Base-by-base conservation (phyloP, 2,329 filamentous ascomycete genomes). In the Pleurostoma richardsiae region DNA sequence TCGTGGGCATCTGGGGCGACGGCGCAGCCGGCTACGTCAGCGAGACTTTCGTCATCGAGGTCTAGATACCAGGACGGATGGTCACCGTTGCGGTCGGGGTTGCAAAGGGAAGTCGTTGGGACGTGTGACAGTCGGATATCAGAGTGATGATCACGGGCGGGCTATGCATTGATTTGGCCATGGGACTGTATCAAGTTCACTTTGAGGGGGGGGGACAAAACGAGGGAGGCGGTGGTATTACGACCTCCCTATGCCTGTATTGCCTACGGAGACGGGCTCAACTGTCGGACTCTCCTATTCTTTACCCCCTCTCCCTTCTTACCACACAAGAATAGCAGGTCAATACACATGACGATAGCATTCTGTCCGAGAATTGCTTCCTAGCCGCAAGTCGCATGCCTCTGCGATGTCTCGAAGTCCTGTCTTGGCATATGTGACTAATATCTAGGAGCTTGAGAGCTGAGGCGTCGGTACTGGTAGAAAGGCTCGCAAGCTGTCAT, bases 1-100 rank as follows among this genome's bases (percentile, higher is more conserved):
- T 85, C 19, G 66, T 85, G 33, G 82, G 82, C 11, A 78, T 86
- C 56, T 86, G 82, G 49, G 41, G 49, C 26, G 47, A 49, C 27
- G 38, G 49, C 10, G 44, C 43, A 4, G 41, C 40, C 6, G 27
- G 44, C 11, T 51, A 47, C 30, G 42, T 44, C 33, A 36, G 42
- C 40, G 47, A 44, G 47, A 40, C 47, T 2, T 41, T 45, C 10
- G 44, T 50, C 43, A 40, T 40, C 28, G 47, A 36, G 33, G 33
- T 36, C 33, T 36, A 36, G n/a, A n/a, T 8, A 36, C 8, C 33
- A 8, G n/a, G 33, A 36, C 33, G 8, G 33, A 36, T 36, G 8
- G n/a, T 36, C 8, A 36, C n/a, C n/a, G 33, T 36, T 36, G 33
- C 8, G 33, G 33, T 8, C n/a, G 33, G 33, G 33, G 33, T 36